Conservation (phyloP, 148 eudicot genomes). For the Vaccinium vitisidaea region DNA sequence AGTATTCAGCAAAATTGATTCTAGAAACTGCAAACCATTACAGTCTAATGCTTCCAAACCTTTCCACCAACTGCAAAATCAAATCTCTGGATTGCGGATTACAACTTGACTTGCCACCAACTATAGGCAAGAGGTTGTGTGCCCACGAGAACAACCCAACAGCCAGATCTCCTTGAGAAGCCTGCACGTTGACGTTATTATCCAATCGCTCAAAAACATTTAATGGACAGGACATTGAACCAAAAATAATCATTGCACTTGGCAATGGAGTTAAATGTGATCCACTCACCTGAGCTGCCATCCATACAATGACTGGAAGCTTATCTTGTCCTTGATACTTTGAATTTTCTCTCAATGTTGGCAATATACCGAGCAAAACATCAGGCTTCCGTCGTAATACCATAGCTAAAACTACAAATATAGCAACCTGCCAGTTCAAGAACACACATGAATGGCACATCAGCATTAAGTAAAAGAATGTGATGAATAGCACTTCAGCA, state of each 20-base stretch:
- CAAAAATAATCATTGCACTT: not conserved
- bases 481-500: not conserved
- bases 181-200: constrained; percentile 37
- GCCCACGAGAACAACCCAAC: constrained; percentile 73
- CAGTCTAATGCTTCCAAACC: constrained; percentile 31
- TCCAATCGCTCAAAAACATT: not conserved
- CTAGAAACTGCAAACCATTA: not conserved
- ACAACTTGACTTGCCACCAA: constrained; percentile 52
- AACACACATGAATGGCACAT: constrained; percentile 10
- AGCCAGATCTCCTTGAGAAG: constrained; percentile 66
- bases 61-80: constrained; percentile 69
- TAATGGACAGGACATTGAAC: not conserved
- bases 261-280: not conserved
- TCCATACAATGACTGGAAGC: constrained; percentile 70
- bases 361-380: constrained; percentile 50
- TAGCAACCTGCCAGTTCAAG: constrained; percentile 62
- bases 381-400: constrained; percentile 77
- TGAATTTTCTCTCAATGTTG: constrained; percentile 54
- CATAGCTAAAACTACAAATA: constrained; percentile 74
- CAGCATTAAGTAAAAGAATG: not conserved
- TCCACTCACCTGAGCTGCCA: constrained; percentile 58
- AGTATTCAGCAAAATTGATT: not conserved
- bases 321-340: constrained; percentile 84
- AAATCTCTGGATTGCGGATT: constrained; percentile 77
- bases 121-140: constrained; percentile 62